Percentiles rank a stretch among this genome's conserved stretches.
Conservation (phyloP, 768 basidiomycete genomes). For the Scleroderma citrinum region DNA sequence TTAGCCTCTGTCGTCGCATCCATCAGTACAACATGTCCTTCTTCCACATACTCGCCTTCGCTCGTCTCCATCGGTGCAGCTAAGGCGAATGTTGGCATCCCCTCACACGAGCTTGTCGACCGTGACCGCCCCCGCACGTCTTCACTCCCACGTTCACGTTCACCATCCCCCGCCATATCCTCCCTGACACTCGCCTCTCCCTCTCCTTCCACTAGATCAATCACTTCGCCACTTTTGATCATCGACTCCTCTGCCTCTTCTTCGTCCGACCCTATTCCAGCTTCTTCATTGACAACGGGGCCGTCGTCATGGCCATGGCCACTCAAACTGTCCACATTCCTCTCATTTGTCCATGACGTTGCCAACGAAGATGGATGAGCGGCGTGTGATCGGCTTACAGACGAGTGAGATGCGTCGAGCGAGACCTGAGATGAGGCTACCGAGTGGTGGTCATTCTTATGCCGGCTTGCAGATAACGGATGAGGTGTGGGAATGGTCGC, state of each 20-base stretch:
- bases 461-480: not conserved
- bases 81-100: not conserved
- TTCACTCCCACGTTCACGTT: not conserved
- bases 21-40: not conserved
- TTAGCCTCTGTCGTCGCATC: constrained; percentile 15
- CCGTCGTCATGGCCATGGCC: not conserved
- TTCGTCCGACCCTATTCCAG: constrained; percentile 2
- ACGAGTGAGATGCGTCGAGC: constrained; percentile 12
- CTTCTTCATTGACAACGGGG: not conserved
- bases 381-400: constrained; percentile 4
- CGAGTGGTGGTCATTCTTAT: not conserved
- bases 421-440: constrained; percentile 4
- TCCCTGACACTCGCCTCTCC: no score
- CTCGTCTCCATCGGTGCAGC: not conserved
- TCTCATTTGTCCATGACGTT: constrained; percentile 22
- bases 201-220: not conserved
- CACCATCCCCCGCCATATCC: no score
- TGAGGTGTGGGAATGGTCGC: no score
- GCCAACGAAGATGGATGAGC: constrained; percentile 17
- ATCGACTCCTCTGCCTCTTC: no score
- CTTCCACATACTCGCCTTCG: not conserved
- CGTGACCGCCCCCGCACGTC: not conserved
- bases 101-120: no score
- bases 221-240: not conserved
- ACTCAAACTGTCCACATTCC: constrained; percentile 7